Percentiles rank a stretch among this genome's conserved stretches.
phyloP scores from a whole-genome alignment of 2,329 filamentous ascomycete species.

The Chrysoporthe puriensis region DNA sequence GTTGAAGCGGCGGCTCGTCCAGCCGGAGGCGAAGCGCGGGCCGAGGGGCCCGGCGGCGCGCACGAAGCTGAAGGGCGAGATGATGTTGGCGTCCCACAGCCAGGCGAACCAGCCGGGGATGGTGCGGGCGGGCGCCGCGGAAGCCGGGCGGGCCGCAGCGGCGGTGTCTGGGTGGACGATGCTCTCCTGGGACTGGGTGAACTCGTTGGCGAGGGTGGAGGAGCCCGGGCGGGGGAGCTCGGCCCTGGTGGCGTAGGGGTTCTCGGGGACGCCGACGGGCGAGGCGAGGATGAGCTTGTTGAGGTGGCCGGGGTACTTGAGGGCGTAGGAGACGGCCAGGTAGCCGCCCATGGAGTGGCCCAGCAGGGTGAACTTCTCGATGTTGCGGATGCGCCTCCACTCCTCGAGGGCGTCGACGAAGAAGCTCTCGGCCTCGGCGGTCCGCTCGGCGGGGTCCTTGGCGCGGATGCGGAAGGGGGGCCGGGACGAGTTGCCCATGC shows the following conservation, averaged over 20 bases:
- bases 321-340: conserved; percentile 89
- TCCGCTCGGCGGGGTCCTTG: conserved; percentile 81
- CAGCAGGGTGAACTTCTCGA: conserved; percentile 90
- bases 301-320: conserved; percentile 92
- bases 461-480: conserved; percentile 84
- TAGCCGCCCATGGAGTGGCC: conserved; percentile 93
- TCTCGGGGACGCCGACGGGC: conserved; percentile 91
- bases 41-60: conserved; percentile 88
- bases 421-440: conserved; percentile 89
- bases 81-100: conserved; percentile 89
- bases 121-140: conserved; percentile 52
- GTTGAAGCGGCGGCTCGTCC: conserved; percentile 91
- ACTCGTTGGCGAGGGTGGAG: conserved; percentile 76
- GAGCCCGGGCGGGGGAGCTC: conserved; percentile 77
- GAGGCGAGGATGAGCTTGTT: conserved; percentile 97
- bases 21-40: conserved; percentile 88
- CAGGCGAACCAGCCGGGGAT: conserved; percentile 87
- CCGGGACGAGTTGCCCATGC: conserved; percentile 87
- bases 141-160: conserved; percentile 37
- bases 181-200: conserved; percentile 71
- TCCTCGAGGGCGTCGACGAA: conserved; percentile 96
- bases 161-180: conserved; percentile 42
- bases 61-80: conserved; percentile 91
- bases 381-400: conserved; percentile 85
- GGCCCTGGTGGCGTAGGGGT: conserved; percentile 84